Conservation (phyloP, 1,284 basidiomycete genomes). For the Ustilago tritici region DNA sequence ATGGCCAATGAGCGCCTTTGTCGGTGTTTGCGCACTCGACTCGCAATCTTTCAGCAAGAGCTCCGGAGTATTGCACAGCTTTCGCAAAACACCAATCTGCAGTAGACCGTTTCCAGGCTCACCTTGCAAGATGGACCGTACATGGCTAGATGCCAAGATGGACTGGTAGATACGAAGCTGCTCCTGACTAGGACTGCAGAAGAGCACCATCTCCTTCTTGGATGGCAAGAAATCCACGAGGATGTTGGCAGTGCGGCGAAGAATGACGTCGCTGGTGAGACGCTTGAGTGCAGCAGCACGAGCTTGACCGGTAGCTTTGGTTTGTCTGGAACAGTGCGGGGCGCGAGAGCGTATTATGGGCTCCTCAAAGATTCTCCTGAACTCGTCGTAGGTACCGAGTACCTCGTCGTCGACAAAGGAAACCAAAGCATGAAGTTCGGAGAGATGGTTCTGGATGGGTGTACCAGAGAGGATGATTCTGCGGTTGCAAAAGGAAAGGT, state of each 20-base stretch:
- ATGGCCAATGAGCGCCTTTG: slow-evolving; percentile 45
- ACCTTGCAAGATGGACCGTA: slow-evolving; percentile 54
- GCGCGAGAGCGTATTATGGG: slow-evolving; percentile 89
- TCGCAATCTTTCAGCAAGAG: slow-evolving; percentile 80
- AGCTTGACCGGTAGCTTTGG: slow-evolving; percentile 80
- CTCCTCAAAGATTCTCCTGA: slow-evolving; percentile 79
- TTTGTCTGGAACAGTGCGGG: slow-evolving; percentile 79
- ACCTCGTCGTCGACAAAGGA: slow-evolving; percentile 94
- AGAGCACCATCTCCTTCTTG: slow-evolving; percentile 76
- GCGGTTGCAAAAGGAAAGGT: slow-evolving; percentile 77
- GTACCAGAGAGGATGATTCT: slow-evolving; percentile 91
- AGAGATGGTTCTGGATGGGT: slow-evolving; percentile 92
- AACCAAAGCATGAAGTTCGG: slow-evolving; percentile 95
- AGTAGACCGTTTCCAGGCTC: slow-evolving; percentile 56
- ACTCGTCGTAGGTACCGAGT: slow-evolving; percentile 72
- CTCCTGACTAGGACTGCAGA: slow-evolving; percentile 69
- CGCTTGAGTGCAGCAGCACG: slow-evolving; percentile 73
- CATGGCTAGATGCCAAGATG: slow-evolving; percentile 71
- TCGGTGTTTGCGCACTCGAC: slow-evolving; percentile 30
- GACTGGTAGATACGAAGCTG: slow-evolving; percentile 84
- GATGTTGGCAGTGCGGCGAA: slow-evolving; percentile 80
- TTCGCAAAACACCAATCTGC: slow-evolving; percentile 73
- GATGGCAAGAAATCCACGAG: slow-evolving; percentile 88
- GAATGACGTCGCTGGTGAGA: slow-evolving; percentile 85
- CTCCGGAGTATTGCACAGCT: slow-evolving; percentile 93